A percentile compares a stretch with the other conserved stretches of the same genome.
phyloP scores from a whole-genome alignment of 805 yeast genomes.

The Isabelozyma rhagii region DNA sequence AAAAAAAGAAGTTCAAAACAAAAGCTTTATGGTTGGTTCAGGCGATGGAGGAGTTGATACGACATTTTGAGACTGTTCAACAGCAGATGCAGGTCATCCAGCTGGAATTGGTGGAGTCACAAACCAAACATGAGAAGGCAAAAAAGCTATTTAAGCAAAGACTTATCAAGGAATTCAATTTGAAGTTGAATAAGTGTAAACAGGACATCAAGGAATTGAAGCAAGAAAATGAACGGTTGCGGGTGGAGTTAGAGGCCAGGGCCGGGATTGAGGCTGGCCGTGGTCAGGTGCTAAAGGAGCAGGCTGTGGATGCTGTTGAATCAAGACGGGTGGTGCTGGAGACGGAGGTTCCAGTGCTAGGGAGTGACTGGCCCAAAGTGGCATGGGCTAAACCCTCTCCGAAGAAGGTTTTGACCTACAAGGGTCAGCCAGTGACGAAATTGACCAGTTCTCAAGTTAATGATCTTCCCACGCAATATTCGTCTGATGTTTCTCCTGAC shows the following conservation, averaged over 20 bases:
- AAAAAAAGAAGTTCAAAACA: neutral
- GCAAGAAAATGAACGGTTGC: neutral
- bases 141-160: neutral
- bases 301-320: neutral
- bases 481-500: constrained; percentile 15
- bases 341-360: neutral
- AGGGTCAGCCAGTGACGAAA: neutral
- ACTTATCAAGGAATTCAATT: neutral
- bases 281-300: neutral
- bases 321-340: neutral
- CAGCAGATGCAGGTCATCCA: neutral
- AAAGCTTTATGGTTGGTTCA: too few relatives aligned
- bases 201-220: neutral
- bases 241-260: neutral
- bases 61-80: neutral
- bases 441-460: constrained; percentile 12
- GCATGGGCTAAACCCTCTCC: neutral
- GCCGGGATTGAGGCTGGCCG: neutral
- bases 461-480: constrained; percentile 24
- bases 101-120: neutral
- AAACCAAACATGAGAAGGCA: neutral
- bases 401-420: constrained; percentile 1
- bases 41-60: neutral
- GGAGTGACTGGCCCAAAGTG: neutral
- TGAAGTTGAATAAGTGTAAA: constrained; percentile 1